phyloP scores from a whole-genome alignment of 2,329 filamentous ascomycete genomes.

The Aspergillus ochraceoroseus region DNA sequence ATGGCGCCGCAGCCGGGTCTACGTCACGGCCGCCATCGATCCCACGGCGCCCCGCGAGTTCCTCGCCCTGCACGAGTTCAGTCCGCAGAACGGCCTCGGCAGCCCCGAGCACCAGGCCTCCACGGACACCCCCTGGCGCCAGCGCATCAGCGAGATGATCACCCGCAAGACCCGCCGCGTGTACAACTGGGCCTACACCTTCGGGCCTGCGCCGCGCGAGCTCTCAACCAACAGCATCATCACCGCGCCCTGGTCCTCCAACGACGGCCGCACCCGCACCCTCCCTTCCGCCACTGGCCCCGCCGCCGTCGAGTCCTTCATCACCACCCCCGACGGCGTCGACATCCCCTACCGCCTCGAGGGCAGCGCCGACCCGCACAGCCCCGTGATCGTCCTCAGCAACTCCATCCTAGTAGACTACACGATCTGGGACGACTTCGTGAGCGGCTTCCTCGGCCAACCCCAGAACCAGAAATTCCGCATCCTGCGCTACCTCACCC shows the following conservation, averaged over 20 bases:
- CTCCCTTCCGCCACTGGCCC: conserved; percentile 43
- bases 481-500: conserved; percentile 70
- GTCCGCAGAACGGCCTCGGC: conserved; percentile 60
- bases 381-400: conserved; percentile 68
- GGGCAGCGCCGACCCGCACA: conserved; percentile 60
- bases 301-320: conserved; percentile 60
- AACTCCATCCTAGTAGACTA: conserved; percentile 77
- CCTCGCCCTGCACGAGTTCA: conserved; percentile 68
- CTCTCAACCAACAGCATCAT: conserved; percentile 49
- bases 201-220: conserved; percentile 69
- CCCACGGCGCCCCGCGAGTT: conserved; percentile 53
- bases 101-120: conserved; percentile 61
- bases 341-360: conserved; percentile 69
- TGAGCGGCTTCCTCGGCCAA: conserved; percentile 55
- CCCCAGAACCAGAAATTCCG: conserved; percentile 57
- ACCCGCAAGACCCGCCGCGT: conserved; percentile 54
- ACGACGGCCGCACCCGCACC: conserved; percentile 55
- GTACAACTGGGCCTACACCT: conserved; percentile 73
- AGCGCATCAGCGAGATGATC: conserved; percentile 56
- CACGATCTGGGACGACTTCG: conserved; percentile 74
- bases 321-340: conserved; percentile 65
- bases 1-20: conserved; percentile 70
- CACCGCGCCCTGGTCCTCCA: conserved; percentile 50
- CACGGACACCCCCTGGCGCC: conserved; percentile 58
- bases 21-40: conserved; percentile 62